Percentiles rank a stretch among this genome's conserved stretches.
These are phyloP conservation scores for Neotropicomus parvogracilis DNA, from an alignment of 1,284 basidiomycete genomes.

Conservation along the genomic window DNA sequence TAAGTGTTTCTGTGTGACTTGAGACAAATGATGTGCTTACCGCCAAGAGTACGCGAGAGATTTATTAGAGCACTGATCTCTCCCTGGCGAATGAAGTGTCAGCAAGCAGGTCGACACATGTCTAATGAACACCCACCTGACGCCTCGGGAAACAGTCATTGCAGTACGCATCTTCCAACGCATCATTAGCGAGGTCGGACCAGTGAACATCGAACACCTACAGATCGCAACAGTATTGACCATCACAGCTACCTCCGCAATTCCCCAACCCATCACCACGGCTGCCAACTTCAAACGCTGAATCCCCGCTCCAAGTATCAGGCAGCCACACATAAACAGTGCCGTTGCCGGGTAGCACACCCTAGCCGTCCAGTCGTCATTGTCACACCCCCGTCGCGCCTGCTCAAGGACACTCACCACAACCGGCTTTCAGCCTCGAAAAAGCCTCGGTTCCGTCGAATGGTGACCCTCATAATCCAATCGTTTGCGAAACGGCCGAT, in stretches of 20 bases:
- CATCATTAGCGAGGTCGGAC: background rate
- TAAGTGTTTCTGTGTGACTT: background rate
- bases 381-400: background rate
- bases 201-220: conserved; percentile 27
- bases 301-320: conserved; percentile 56
- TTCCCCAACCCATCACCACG: conserved; percentile 66
- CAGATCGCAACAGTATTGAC: conserved; percentile 64
- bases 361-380: conserved; percentile 36
- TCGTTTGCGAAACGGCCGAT: conserved; percentile 67
- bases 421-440: conserved; percentile 69
- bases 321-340: conserved; percentile 61
- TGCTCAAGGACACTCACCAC: conserved; percentile 42
- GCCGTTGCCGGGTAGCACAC: conserved; percentile 61
- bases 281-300: conserved; percentile 55
- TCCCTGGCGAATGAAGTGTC: conserved; percentile 31
- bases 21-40: conserved; percentile 8
- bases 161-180: conserved; percentile 45
- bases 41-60: conserved; percentile 48
- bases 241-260: conserved; percentile 58
- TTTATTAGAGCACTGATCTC: conserved; percentile 55
- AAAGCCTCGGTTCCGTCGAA: conserved; percentile 60
- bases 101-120: background rate
- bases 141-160: conserved; percentile 44
- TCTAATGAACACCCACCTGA: conserved; percentile 21
- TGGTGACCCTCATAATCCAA: conserved; percentile 55